A percentile compares a stretch with the other conserved stretches of the same genome.
These are phyloP conservation scores for Bauhinia variegata DNA, from an alignment of 306 rosid species.

Conservation along the genomic window DNA sequence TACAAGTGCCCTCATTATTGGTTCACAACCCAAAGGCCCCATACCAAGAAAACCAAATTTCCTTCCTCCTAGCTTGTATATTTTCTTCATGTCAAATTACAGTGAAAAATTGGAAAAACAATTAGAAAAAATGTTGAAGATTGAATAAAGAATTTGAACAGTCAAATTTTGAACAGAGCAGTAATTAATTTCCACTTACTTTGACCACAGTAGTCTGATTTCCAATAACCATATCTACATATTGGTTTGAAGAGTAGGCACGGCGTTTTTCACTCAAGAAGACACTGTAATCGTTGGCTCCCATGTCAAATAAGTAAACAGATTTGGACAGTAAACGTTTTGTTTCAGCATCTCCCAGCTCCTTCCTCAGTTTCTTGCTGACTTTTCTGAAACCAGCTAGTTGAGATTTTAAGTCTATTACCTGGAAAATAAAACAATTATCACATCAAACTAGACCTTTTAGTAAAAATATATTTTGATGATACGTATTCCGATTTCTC, in stretches of 20 bases:
- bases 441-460: too few species aligned
- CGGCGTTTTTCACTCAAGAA: too few species aligned
- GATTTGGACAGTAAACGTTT: conserved; percentile 46
- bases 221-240: conserved; percentile 48
- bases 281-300: conserved; percentile 52
- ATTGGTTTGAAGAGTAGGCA: conserved; percentile 25
- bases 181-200: conserved; percentile 38
- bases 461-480: too few species aligned
- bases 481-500: too few species aligned
- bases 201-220: conserved; percentile 49
- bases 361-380: conserved; percentile 33
- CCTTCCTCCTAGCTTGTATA: conserved; percentile 39
- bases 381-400: conserved; percentile 43
- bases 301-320: conserved; percentile 55
- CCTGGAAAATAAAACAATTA: neutral
- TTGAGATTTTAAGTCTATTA: conserved; percentile 43
- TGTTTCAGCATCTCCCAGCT: conserved; percentile 41
- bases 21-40: conserved; percentile 37
- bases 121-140: too few species aligned
- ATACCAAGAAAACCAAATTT: conserved; percentile 32
- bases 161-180: neutral
- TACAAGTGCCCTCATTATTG: neutral
- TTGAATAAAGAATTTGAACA: neutral
- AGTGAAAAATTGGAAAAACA: neutral
- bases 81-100: conserved; percentile 5